Evolutionary conservation across 345 rosid species (phyloP), one percentile per base, ranked within the genome.

Genomic region (Rhizophora apiculata): DNA sequence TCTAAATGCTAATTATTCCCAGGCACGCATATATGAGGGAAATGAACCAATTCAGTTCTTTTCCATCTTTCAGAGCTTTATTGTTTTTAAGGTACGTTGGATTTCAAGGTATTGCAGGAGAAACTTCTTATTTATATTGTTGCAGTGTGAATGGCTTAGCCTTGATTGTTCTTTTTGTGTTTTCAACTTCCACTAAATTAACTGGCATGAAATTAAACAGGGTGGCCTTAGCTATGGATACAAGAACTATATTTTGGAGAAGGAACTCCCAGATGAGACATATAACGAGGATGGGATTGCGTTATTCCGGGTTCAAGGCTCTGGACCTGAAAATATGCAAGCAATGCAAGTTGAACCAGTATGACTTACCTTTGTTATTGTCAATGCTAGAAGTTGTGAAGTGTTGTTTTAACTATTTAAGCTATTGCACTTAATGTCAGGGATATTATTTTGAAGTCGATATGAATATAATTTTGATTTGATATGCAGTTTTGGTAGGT

Each of bases 261-360:
- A 85, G 62, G 96, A 82, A 76, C 75, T 90, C 76, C 88, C 90
- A 16, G 95, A 92, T 76, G 92, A 78, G 57, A 96, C 97, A 26
- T 92, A 90, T 64, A 75, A 76, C 15, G 90, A 88, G 77, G 92
- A 90, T 64, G 91, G 95, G 65, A 52, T 87, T 74, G 99, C 99
- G 8, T 64, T 96, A 63, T 96, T 96, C 80, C 85, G 92, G 60
- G 77, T 92, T 72, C 98, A 96, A 79, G 99, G 99, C 60, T 82
- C 96, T 80, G 99, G 98, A 83, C 99, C 99, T 34, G 98, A 96
- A 70, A 86, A 89, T 76, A 92, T 96, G 99, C 99, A 96, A 88
- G 91, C 98, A 57, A 83, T 96, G 76, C 99, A 96, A 89, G 93
- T 92, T 72, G 95, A 96, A 63, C 77, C 97, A 3, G 99, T 96